Percentiles rank a stretch among this genome's conserved stretches.
These are phyloP conservation scores for Linum lewisii DNA, from an alignment of 345 rosid genomes.

Conservation along the genomic window DNA sequence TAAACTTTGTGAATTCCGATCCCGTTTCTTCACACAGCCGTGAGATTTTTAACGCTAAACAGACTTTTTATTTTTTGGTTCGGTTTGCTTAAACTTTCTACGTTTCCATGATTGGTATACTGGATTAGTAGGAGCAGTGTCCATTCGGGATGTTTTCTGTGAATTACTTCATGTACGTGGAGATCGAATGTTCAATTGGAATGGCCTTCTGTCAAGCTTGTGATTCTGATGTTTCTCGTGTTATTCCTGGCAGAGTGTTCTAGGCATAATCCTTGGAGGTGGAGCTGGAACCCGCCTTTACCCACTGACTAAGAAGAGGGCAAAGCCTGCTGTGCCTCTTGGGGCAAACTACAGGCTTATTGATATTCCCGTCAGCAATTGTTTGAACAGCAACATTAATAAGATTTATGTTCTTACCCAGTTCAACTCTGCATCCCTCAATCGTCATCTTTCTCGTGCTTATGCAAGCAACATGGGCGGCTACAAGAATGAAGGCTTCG, in stretches of 20 bases:
- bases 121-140: too few species aligned
- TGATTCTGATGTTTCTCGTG: slow-evolving; percentile 3
- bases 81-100: neutral
- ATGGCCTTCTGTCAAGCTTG: neutral
- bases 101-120: too few species aligned
- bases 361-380: slow-evolving; percentile 95
- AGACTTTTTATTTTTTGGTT: neutral
- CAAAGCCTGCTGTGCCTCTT: slow-evolving; percentile 89
- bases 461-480: slow-evolving; percentile 98
- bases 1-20: neutral
- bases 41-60: too few species aligned
- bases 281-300: slow-evolving; percentile 92
- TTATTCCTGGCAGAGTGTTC: slow-evolving; percentile 57
- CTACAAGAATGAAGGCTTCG: slow-evolving; percentile 94
- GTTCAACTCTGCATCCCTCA: slow-evolving; percentile 92
- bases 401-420: slow-evolving; percentile 96
- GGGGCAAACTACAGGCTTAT: slow-evolving; percentile 93
- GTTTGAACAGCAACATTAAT: slow-evolving; percentile 80
- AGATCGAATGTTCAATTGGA: neutral
- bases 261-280: slow-evolving; percentile 92
- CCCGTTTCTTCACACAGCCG: too few species aligned
- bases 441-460: slow-evolving; percentile 89
- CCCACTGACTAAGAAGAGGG: slow-evolving; percentile 94
- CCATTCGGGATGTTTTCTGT: too few species aligned
- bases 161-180: too few species aligned